Evolutionary conservation across 805 yeast genomes (phyloP).

Genomic region (Ogataea naganishii): DNA sequence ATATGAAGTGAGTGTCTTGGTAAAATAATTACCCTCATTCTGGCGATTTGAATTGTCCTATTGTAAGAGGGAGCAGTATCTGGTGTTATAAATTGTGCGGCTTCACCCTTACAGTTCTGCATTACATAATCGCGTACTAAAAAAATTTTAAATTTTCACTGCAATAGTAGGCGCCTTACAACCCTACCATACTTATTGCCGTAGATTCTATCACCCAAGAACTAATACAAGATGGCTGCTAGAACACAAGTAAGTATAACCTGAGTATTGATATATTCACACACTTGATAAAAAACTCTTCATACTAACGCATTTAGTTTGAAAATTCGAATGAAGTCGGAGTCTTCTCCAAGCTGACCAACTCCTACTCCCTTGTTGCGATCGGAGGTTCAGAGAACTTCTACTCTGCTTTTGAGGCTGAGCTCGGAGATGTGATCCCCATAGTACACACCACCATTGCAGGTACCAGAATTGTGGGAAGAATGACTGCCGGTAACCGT

Average conservation of each 20-base stretch:
- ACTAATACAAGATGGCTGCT: constrained; percentile 39
- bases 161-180: no score
- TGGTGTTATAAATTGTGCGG: neutral
- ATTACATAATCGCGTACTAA: neutral
- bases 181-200: neutral
- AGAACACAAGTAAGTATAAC: constrained; percentile 45
- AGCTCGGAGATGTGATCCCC: constrained; percentile 92
- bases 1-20: no score
- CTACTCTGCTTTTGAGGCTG: constrained; percentile 95
- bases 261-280: neutral
- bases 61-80: no score
- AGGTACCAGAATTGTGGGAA: constrained; percentile 94
- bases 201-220: neutral
- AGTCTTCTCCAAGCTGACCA: constrained; percentile 90
- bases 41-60: no score
- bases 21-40: no score
- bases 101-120: neutral
- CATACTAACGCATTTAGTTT: constrained; percentile 33
- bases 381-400: constrained; percentile 86
- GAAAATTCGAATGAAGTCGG: constrained; percentile 89
- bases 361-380: constrained; percentile 92
- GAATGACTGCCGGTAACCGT: constrained; percentile 98
- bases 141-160: no score
- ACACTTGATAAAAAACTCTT: neutral
- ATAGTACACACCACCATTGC: constrained; percentile 96